Percentiles rank a stretch among this genome's conserved stretches.
Evolutionary conservation across 148 eudicot species (phyloP).

Genomic region (Silene uniflora): DNA sequence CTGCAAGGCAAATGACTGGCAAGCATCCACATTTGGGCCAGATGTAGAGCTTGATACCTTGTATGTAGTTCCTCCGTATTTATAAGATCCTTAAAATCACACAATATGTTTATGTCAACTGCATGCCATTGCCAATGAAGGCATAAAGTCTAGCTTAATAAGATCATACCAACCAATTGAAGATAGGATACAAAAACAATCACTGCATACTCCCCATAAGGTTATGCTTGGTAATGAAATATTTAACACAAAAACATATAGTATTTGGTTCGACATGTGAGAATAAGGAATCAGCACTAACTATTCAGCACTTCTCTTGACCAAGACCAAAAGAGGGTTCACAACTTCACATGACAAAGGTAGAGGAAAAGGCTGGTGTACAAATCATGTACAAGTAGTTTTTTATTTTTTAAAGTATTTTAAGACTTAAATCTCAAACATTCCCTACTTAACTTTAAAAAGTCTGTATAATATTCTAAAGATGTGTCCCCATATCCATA

Average conservation of each 20-base stretch:
- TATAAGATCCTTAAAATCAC: constrained; percentile 53
- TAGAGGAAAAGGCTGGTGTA: too few relatives aligned
- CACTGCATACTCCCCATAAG: neutral
- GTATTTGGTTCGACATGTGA: too few relatives aligned
- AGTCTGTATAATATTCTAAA: neutral
- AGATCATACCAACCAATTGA: neutral
- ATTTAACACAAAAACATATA: too few relatives aligned
- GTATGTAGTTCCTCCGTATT: constrained; percentile 57
- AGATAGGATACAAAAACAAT: neutral
- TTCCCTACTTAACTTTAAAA: neutral
- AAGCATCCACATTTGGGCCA: constrained; percentile 58
- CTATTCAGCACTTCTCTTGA: too few relatives aligned
- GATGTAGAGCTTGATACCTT: constrained; percentile 55
- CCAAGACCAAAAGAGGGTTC: too few relatives aligned
- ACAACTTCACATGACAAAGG: too few relatives aligned
- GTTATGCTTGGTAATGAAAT: too few relatives aligned
- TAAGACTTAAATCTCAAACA: neutral
- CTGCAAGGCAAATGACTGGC: constrained; percentile 50
- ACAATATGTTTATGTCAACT: neutral
- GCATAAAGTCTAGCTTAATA: neutral
- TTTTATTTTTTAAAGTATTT: too few relatives aligned
- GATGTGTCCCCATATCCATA: neutral
- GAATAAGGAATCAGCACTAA: too few relatives aligned
- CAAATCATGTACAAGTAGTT: too few relatives aligned
- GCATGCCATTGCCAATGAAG: neutral